Evolutionary conservation across 2,329 filamentous ascomycete genomes (phyloP).

Genomic region (Dothideomycetes sp.): DNA sequence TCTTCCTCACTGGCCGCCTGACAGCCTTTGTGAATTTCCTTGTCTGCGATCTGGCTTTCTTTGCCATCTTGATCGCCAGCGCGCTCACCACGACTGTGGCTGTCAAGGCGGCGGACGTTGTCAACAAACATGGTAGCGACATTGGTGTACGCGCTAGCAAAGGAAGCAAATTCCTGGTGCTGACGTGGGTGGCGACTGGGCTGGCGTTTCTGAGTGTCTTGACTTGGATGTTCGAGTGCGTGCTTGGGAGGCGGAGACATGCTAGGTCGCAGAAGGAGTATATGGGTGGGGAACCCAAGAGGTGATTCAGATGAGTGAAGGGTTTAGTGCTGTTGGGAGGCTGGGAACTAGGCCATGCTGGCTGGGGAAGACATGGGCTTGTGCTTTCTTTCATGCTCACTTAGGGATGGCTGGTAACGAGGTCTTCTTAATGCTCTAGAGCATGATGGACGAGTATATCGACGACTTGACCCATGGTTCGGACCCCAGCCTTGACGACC

Average conservation of each 20-base stretch:
- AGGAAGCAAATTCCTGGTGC: constrained; percentile 43
- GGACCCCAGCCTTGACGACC: too few species aligned
- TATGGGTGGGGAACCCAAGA: too few species aligned
- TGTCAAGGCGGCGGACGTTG: constrained; percentile 39
- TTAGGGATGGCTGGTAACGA: too few species aligned
- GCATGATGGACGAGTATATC: too few species aligned
- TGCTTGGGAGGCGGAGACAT: constrained; percentile 2
- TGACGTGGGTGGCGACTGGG: constrained; percentile 48
- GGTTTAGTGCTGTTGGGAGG: too few species aligned
- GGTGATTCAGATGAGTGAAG: too few species aligned
- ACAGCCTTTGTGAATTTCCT: constrained; percentile 40
- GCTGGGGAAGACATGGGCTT: too few species aligned
- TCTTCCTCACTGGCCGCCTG: constrained; percentile 34
- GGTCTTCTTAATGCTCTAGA: too few species aligned
- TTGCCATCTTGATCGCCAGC: constrained; percentile 58
- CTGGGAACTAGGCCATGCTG: too few species aligned
- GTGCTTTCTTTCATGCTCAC: too few species aligned
- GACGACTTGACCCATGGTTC: too few species aligned
- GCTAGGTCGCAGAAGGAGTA: too few species aligned
- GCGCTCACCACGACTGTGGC: constrained; percentile 59
- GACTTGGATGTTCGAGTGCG: constrained; percentile 18
- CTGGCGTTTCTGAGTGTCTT: constrained; percentile 16
- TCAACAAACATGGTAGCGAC: constrained; percentile 42
- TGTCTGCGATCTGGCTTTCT: constrained; percentile 39
- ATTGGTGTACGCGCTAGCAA: constrained; percentile 39